These are phyloP conservation scores for Adansonia madagascariensis DNA, from an alignment of 441 rosid species.

Conservation along the genomic window DNA sequence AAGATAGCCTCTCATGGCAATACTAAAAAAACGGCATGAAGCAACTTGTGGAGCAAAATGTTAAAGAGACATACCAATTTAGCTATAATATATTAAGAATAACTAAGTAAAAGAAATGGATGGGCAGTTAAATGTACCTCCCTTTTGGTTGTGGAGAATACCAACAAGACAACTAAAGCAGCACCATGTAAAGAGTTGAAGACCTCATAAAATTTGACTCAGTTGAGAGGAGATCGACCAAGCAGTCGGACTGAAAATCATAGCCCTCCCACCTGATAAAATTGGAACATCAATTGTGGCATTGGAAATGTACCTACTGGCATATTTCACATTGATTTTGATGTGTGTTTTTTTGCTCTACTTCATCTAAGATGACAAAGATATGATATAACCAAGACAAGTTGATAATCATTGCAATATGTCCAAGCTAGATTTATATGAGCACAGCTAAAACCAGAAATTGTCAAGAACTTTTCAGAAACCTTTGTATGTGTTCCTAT, in stretches of 20 bases:
- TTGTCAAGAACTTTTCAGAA: background rate
- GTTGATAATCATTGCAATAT: background rate
- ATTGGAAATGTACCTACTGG: background rate
- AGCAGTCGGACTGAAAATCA: background rate
- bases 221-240: background rate
- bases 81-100: background rate
- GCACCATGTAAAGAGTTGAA: background rate
- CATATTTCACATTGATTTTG: background rate
- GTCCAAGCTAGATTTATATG: background rate
- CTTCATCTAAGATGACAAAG: background rate
- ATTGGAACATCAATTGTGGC: background rate
- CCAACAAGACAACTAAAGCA: background rate
- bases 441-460: slow-evolving; percentile 8
- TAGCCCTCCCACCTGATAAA: slow-evolving; percentile 6
- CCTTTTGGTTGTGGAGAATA: background rate
- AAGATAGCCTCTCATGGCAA: too few species aligned
- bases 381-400: background rate
- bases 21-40: background rate
- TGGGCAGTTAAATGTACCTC: background rate
- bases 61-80: background rate
- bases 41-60: background rate
- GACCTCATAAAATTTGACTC: too few species aligned
- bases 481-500: too few species aligned
- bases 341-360: background rate
- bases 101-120: background rate